phyloP scores from a whole-genome alignment of 768 basidiomycete genomes.

The Clitopilus passeckerianus region DNA sequence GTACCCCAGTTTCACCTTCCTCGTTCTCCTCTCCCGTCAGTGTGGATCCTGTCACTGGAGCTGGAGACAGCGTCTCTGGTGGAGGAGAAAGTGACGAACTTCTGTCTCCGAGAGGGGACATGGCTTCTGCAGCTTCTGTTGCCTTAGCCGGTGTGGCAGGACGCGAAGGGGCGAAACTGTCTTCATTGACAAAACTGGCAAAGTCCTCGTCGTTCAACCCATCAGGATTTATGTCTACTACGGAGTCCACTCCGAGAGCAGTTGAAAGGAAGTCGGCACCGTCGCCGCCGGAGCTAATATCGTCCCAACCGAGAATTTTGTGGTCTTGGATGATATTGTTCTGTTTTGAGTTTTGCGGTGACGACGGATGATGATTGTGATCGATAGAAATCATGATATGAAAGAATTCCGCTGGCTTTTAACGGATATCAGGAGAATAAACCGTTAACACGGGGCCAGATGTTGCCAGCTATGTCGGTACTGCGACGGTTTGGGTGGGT shows the following conservation, averaged over 20 bases:
- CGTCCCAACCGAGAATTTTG: conserved; percentile 8
- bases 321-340: conserved; percentile 11
- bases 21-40: conserved; percentile 26
- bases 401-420: conserved; percentile 4
- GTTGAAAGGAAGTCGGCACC: neutral
- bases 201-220: neutral
- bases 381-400: conserved; percentile 47
- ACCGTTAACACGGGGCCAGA: conserved; percentile 6
- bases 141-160: neutral
- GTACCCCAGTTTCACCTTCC: conserved; percentile 15
- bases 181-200: neutral
- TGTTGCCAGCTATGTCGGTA: conserved; percentile 8
- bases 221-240: conserved; percentile 4
- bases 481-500: neutral
- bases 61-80: conserved; percentile 38
- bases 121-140: neutral
- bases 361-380: conserved; percentile 36
- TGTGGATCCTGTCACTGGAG: conserved; percentile 20
- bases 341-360: conserved; percentile 16
- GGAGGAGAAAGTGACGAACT: conserved; percentile 56
- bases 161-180: neutral
- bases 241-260: neutral
- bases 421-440: conserved; percentile 9
- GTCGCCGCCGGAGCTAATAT: neutral
- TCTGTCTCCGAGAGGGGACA: conserved; percentile 36